Conservation (phyloP, 345 rosid species). For the Sisymbrium altissimum region DNA sequence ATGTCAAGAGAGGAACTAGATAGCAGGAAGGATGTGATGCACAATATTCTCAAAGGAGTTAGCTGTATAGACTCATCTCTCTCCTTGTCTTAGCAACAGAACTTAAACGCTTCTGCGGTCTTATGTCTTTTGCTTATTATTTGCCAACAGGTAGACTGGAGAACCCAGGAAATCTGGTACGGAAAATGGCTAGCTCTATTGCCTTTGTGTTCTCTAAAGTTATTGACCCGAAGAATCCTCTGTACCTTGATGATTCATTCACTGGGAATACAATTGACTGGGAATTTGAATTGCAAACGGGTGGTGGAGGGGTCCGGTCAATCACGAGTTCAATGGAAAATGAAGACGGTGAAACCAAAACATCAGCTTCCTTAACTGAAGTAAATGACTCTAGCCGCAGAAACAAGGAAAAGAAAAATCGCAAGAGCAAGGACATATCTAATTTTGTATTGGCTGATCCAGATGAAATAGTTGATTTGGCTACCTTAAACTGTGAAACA, state of each 20-base stretch:
- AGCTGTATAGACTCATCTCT: conserved; percentile 55
- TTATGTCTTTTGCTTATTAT: conserved; percentile 28
- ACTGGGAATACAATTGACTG: conserved; percentile 70
- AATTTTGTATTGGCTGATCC: conserved; percentile 61
- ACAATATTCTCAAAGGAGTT: conserved; percentile 90
- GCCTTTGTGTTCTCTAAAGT: conserved; percentile 85
- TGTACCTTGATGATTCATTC: conserved; percentile 81
- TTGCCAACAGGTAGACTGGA: conserved; percentile 80
- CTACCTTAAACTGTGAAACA: conserved; percentile 52
- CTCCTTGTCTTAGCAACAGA: conserved; percentile 24
- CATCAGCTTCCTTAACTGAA: conserved; percentile 29
- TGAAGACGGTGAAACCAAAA: conserved; percentile 35
- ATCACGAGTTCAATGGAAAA: conserved; percentile 28
- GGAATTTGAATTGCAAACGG: conserved; percentile 63
- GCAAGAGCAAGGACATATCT: conserved; percentile 43
- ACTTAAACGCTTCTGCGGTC: conserved; percentile 12
- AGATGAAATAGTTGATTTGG: conserved; percentile 88
- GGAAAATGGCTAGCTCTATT: conserved; percentile 88
- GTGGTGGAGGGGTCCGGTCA: conserved; percentile 32
- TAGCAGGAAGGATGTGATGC: conserved; percentile 69
- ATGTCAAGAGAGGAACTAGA: conserved; percentile 84
- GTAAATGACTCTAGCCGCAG: conserved; percentile 28
- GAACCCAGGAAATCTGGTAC: conserved; percentile 63
- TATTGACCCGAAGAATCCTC: conserved; percentile 84
- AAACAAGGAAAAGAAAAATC: conserved; percentile 31